phyloP scores from a whole-genome alignment of 495 filamentous ascomycete species.

The Thozetella sp. region DNA sequence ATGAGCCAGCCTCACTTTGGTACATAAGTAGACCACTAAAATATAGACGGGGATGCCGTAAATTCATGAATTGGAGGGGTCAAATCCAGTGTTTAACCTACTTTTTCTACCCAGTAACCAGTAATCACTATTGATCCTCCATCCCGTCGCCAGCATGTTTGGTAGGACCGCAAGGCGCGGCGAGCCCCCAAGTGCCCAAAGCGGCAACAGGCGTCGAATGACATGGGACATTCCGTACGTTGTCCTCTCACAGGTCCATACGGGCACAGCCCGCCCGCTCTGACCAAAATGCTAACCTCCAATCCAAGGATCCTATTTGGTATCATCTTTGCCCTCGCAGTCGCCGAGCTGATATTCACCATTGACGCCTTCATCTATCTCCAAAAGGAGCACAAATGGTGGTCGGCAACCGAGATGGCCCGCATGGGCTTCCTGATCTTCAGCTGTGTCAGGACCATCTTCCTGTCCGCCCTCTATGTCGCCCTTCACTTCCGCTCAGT shows the following conservation, averaged over 20 bases:
- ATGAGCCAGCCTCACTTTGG: not conserved
- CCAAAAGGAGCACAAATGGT: not conserved
- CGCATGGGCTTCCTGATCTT: not conserved
- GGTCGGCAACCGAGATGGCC: not conserved
- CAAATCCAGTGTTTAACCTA: not conserved
- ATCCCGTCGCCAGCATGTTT: not conserved
- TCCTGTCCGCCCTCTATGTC: not conserved
- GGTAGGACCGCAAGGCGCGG: not conserved
- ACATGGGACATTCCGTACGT: not conserved
- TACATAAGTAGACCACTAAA: too few relatives aligned
- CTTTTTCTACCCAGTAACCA: not conserved
- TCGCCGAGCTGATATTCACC: not conserved
- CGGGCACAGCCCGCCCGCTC: not conserved
- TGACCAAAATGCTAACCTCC: not conserved
- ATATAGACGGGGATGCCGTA: too few relatives aligned
- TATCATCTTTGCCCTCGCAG: not conserved
- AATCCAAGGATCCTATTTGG: not conserved
- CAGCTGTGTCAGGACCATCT: not conserved
- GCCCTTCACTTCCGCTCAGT: not conserved
- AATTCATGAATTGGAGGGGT: not conserved
- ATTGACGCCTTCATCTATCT: not conserved
- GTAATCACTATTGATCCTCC: not conserved
- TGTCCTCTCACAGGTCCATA: not conserved
- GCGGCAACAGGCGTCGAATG: not conserved
- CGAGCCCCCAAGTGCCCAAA: not conserved